Evolutionary conservation across 148 eudicot species (phyloP).

Genomic region (Arctostaphylos glauca): DNA sequence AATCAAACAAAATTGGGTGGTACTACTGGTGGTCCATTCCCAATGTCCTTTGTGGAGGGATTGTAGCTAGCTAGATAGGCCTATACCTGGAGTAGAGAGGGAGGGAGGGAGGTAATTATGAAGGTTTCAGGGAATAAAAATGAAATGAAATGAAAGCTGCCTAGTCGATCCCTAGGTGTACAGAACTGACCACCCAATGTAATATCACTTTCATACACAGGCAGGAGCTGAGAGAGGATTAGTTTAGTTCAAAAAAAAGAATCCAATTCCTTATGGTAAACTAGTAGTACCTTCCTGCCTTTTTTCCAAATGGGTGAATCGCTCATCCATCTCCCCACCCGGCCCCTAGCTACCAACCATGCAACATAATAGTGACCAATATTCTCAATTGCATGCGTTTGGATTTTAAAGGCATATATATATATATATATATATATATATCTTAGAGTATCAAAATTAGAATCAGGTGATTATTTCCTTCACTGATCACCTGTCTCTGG

Average conservation of each 20-base stretch:
- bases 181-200: not conserved
- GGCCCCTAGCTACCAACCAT: too few relatives aligned
- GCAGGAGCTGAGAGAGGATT: not conserved
- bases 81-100: not conserved
- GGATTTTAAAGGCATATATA: too few relatives aligned
- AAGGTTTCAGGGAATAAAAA: not conserved
- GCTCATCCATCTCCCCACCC: too few relatives aligned
- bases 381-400: too few relatives aligned
- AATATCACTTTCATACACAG: not conserved
- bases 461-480: too few relatives aligned
- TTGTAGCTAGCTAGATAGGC: too few relatives aligned
- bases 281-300: not conserved
- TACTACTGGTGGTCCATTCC: too few relatives aligned
- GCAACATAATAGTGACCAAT: too few relatives aligned
- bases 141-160: not conserved
- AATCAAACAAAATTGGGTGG: not conserved
- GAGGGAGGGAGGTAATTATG: not conserved
- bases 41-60: too few relatives aligned
- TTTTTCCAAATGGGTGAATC: not conserved
- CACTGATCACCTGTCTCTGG: too few relatives aligned
- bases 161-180: not conserved
- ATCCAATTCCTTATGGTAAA: not conserved
- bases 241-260: not conserved
- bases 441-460: too few relatives aligned
- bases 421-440: too few relatives aligned